Base-by-base conservation (phyloP, 257 asterid genomes). In the Paraleonurus japonicus region DNA sequence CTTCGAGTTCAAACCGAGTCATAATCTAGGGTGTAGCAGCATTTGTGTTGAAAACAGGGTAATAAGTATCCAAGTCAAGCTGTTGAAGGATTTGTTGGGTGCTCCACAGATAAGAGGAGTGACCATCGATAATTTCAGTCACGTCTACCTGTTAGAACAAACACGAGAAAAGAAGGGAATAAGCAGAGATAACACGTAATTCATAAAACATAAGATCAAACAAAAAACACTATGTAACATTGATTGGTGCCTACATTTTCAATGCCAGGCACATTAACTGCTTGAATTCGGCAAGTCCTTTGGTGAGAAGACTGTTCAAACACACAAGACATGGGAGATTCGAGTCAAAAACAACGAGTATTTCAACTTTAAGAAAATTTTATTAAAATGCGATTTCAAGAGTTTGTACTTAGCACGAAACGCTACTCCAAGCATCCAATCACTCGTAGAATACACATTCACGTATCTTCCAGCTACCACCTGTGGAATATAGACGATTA, bases 391-490 rank as follows among this genome's bases (percentile, higher is more conserved):
- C 10, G 41, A 23, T 39, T 65, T 17, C 28, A 68, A 9, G 70
- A 47, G 65, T 50, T 65, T 82, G 63, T 86, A 92, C 99, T 78
- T 95, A 69, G 99, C 97, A 71, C 98, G 97, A 70, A 95, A 95
- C 57, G 90, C 98, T 77, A 95, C 70, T 78, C 96, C 99, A 23
- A 92, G 98, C 92, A 92, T 95, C 99, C 98, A 89, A 75, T 95
- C 99, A 32, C 78, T 87, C 22, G 96, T 84, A 10, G 99, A 85
- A 72, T 91, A 95, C 12, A 82, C 90, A 19, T 95, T 95, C 75
- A 95, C 83, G 57, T 88, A 92, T 84, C 99, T 86, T 70, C 99
- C 98, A 57, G 98, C 87, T 80, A 95, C 99, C 70, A 95, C 96
- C 99, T 95, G 80, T 67, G 81, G 10, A 77, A 73, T 20, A 24